Conservation (phyloP, 2,329 filamentous ascomycete species). For the Aspergillus flavus region DNA sequence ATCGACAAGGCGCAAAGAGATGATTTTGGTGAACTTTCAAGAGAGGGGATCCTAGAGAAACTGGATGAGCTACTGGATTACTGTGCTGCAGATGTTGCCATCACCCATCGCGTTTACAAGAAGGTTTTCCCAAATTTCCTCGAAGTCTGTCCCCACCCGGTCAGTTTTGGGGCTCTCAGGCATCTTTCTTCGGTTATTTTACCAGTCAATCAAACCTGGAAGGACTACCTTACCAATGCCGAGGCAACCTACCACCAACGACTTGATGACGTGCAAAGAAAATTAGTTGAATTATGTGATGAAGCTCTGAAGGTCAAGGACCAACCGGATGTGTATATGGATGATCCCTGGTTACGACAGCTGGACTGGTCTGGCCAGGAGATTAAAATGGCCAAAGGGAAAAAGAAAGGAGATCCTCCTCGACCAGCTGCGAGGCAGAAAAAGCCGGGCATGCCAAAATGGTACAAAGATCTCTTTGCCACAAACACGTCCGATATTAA, state of each 20-base stretch:
- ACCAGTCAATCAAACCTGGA: conserved; percentile 86
- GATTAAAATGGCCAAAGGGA: conserved; percentile 86
- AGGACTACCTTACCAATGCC: conserved; percentile 78
- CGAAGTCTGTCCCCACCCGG: conserved; percentile 88
- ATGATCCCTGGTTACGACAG: conserved; percentile 89
- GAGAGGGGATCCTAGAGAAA: conserved; percentile 68
- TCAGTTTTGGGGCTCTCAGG: conserved; percentile 91
- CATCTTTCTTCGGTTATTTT: conserved; percentile 94
- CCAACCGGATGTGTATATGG: conserved; percentile 67
- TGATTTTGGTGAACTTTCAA: conserved; percentile 80
- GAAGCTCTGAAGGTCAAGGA: conserved; percentile 76
- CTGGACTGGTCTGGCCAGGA: conserved; percentile 96
- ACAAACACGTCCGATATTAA: conserved; percentile 68
- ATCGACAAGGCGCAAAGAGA: conserved; percentile 89
- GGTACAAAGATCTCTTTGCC: conserved; percentile 89
- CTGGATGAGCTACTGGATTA: conserved; percentile 87
- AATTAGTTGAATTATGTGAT: conserved; percentile 72
- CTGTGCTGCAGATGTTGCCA: conserved; percentile 88
- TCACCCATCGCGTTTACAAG: conserved; percentile 92
- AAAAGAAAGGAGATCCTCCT: conserved; percentile 80
- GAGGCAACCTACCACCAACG: conserved; percentile 81
- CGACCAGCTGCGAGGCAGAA: conserved; percentile 82
- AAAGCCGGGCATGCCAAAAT: conserved; percentile 89
- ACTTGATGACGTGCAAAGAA: conserved; percentile 74
- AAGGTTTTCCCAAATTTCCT: conserved; percentile 91